phyloP scores from a whole-genome alignment of 2,329 filamentous ascomycete genomes.

The Fusarium proliferatum region DNA sequence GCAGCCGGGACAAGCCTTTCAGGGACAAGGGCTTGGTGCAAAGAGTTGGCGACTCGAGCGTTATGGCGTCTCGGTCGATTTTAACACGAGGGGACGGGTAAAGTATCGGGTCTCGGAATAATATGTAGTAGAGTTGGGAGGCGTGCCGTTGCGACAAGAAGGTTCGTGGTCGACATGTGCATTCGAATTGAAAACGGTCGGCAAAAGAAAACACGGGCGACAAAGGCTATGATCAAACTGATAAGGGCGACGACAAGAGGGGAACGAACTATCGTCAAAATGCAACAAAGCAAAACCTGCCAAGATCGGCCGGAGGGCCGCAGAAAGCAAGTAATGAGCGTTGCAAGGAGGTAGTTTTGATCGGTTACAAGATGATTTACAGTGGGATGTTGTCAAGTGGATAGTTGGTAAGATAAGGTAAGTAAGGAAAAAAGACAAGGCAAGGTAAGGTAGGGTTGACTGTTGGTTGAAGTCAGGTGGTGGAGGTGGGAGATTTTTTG shows the following conservation, averaged over 20 bases:
- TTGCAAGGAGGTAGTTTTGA: conserved; percentile 17
- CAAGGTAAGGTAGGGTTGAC: conserved; percentile 12
- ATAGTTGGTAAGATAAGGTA: conserved; percentile 5
- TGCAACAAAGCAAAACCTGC: conserved; percentile 27
- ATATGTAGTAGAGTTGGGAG: conserved; percentile 20
- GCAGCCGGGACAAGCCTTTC: conserved; percentile 50
- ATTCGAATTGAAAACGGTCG: conserved; percentile 32
- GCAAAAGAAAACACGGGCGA: conserved; percentile 9
- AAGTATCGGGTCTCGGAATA: conserved; percentile 19
- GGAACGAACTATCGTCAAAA: conserved; percentile 36
- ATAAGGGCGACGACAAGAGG: conserved; percentile 30
- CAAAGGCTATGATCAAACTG: conserved; percentile 21
- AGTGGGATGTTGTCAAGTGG: conserved; percentile 32
- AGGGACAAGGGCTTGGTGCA: conserved; percentile 32
- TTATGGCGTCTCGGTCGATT: conserved; percentile 18
- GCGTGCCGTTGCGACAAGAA: conserved; percentile 39
- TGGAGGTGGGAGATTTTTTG: conserved; percentile 45
- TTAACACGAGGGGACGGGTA: conserved; percentile 23
- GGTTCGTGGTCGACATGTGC: conserved; percentile 43
- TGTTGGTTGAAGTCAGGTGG: conserved; percentile 26
- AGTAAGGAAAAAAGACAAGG: not conserved
- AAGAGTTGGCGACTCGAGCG: conserved; percentile 27
- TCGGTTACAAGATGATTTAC: conserved; percentile 31
- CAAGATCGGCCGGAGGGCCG: conserved; percentile 37
- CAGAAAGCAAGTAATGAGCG: conserved; percentile 32